phyloP scores from a whole-genome alignment of 2,329 filamentous ascomycete species.

The Verticillium albo-atrum region DNA sequence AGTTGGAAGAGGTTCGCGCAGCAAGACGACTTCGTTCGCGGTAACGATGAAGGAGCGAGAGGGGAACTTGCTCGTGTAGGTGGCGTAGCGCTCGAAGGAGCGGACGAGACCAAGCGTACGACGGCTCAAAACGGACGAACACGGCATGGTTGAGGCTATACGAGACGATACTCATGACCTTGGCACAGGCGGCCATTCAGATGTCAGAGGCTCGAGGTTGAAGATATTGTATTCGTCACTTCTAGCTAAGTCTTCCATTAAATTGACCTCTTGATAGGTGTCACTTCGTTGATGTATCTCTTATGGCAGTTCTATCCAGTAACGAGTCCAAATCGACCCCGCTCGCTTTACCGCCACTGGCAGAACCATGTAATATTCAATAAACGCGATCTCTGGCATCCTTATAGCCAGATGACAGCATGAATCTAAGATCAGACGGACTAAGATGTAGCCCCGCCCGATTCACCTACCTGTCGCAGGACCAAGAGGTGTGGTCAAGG shows the following conservation, averaged over 20 bases:
- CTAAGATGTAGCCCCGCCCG: background rate
- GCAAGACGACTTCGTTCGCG: background rate
- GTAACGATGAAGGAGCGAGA: background rate
- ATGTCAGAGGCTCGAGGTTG: no score
- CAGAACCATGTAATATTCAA: no score
- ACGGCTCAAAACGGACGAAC: background rate
- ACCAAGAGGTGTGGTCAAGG: background rate
- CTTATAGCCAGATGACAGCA: no score
- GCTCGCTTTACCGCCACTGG: no score
- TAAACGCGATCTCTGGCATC: no score
- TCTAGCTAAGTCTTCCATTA: no score
- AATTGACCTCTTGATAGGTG: no score
- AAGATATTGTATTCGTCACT: no score
- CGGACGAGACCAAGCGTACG: background rate
- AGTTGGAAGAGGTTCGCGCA: background rate
- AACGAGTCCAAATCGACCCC: no score
- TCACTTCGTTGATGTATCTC: no score
- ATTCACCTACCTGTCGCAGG: background rate
- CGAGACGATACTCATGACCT: background rate
- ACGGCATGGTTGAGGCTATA: background rate
- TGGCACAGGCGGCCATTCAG: background rate
- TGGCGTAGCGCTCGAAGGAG: background rate
- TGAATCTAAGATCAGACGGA: background rate
- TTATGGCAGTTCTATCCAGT: no score
- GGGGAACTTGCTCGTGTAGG: background rate